Evolutionary conservation across 805 yeast species (phyloP), one percentile per base, ranked within the genome.

Genomic region (Metschnikowia baotianmanensis): DNA sequence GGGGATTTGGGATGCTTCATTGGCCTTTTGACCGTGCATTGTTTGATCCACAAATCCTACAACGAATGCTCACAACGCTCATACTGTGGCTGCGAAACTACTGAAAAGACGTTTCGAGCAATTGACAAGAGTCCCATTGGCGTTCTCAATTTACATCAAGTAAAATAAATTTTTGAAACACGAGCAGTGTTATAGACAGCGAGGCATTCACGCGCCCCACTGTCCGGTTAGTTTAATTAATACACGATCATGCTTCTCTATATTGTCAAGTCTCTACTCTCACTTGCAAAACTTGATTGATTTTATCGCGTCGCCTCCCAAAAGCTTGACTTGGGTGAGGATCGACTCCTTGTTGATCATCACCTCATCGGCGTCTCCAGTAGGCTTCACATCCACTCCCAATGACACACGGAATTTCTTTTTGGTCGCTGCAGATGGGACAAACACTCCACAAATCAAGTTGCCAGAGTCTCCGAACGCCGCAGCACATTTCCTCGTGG

Each of bases 401-500:
- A 85, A 60, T 48, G 84, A 86, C 17, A 84, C 96, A 53, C 83
- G 81, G 67, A 88, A 89, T 60, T 82, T 85, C 57, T 78, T 76
- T 46, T 77, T 76, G 15, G 70, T 65, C 46, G 77, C 62, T 27
- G 76, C 73, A 4, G 74, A 62, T 2, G 96, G 96, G 38, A 84
- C 79, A 67, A 91, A 82, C 34, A 93, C 64, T 2, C 97, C 97
- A 17, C 90, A 76, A 36, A 91, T 77, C 6, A 83, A 81, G 51
- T 80, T 80, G 38, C 69, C 69, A 7, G 82, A 79, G n/a, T 69
- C 61, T 6, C 76, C 74, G 38, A 73, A 71, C 42, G 77, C 63
- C n/a, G 78, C 78, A 11, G 76, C 65, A 54, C 69, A 79, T 49
- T 68, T 72, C 43, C 76, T 75, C 32, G 78, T 71, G 23, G 93